Percentiles rank a stretch among this genome's conserved stretches.
phyloP scores from a whole-genome alignment of 1,284 basidiomycete species.

The Cutaneotrichosporon sp. region DNA sequence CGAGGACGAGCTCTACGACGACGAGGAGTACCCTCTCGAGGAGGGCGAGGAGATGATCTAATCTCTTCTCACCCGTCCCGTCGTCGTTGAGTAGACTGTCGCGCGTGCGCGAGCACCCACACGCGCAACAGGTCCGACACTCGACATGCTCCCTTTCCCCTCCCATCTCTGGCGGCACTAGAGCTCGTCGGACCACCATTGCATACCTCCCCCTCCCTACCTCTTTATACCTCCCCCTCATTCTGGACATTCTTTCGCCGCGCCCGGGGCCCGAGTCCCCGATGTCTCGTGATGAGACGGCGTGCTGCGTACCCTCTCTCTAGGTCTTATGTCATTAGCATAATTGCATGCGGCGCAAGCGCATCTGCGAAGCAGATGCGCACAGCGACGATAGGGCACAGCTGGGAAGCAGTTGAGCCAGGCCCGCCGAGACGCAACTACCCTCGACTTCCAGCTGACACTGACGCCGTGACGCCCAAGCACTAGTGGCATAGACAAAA shows the following conservation, averaged over 20 bases:
- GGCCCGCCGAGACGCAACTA: too few relatives aligned
- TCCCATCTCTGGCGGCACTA: constrained; percentile 15
- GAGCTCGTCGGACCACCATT: constrained; percentile 7
- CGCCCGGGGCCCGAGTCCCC: constrained; percentile 38
- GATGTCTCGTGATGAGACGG: constrained; percentile 46
- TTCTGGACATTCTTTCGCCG: constrained; percentile 24
- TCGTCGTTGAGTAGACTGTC: constrained; percentile 1
- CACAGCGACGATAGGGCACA: too few relatives aligned
- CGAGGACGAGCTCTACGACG: constrained; percentile 51
- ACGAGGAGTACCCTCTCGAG: constrained; percentile 43
- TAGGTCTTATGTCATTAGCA: too few relatives aligned
- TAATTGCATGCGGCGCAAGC: too few relatives aligned
- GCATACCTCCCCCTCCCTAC: neutral
- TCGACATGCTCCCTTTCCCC: too few relatives aligned
- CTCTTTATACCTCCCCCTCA: constrained; percentile 4
- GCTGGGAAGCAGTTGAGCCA: too few relatives aligned
- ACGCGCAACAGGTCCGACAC: constrained; percentile 4
- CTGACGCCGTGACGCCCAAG: too few relatives aligned
- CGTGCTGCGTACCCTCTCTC: constrained; percentile 32
- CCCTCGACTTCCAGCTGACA: too few relatives aligned
- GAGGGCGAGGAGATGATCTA: constrained; percentile 36
- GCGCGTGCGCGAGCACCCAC: too few relatives aligned
- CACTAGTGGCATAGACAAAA: too few relatives aligned
- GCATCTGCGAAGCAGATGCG: too few relatives aligned
- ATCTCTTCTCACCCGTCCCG: neutral